Base-by-base conservation (phyloP, 2,329 filamentous ascomycete genomes). In the Cryphonectria nitschkei region DNA sequence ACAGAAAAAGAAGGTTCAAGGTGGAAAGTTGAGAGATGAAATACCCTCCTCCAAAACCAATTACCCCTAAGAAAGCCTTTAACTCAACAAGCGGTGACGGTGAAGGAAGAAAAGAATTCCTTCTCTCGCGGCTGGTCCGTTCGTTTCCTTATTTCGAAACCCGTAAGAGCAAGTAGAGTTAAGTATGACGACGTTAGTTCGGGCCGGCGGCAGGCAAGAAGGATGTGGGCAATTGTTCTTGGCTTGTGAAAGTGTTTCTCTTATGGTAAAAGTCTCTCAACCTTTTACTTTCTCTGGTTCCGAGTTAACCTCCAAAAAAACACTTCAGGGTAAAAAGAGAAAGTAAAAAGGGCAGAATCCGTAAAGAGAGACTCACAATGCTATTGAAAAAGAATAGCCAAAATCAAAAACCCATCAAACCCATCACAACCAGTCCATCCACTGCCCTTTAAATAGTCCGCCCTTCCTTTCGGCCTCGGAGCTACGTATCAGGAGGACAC, bases 171-270 rank as follows among this genome's bases (percentile, higher is more conserved):
- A 50, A 16, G 19, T n/a, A 22, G 43, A 19, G 43, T n/a, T n/a
- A 9, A 26, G 54, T 58, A 58, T 29, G 26, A 58, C 29, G 54
- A 58, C 54, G 52, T 56, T 56, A 56, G 52, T 29, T 14, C 14
- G 13, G 2, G 22, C 7, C 32, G 9, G 58, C 58, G 58, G 58
- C 58, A 61, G 58, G 58, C 58, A 61, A 60, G 56, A 19, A 34
- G 29, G 32, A 2, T 7, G 52, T 29, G 1, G 52, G n/a, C 56
- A 22, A 3, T 22, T 14, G 9, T 22, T 13, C 39, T 39, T 39
- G 58, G 58, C 58, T 39, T 39, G 58, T 61, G 58, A 61, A 61
- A 61, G 58, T 58, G 58, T 46, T 16, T 46, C 16, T 43, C 41
- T 1, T 14, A 2, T 43, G 11, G 41, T 43, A 13, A 46, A 22